Base-by-base conservation (phyloP, 345 rosid species). In the Ceriops tagal region DNA sequence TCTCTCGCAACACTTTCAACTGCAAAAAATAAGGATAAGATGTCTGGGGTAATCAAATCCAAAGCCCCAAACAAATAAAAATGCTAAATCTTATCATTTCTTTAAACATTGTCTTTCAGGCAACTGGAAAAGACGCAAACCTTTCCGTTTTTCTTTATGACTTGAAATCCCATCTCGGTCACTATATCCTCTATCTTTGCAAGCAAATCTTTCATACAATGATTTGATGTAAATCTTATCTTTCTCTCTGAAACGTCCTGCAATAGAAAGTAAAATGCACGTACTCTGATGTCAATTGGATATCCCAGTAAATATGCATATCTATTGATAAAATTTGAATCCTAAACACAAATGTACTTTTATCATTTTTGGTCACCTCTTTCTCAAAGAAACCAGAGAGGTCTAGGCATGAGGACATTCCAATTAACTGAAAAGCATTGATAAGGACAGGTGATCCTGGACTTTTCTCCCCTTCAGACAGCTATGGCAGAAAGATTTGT, bases 391-490 rank as follows among this genome's bases (percentile, higher is more conserved):
- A 89, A 70, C 99, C 96, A 3, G 97, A 93, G 64, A 93, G 88
- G 75, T 91, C 99, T 27, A 93, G 89, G 76, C 84, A 87, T 27
- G 97, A 93, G 51, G 97, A 91, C 99, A 93, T 93, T 75, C 99
- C 98, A 20, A 93, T 93, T 58, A 91, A 79, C 77, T 93, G 95
- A 79, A 93, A 93, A 70, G 97, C 99, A 65, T 91, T 89, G 73
- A 93, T 88, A 26, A 80, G 68, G 51, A 77, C 79, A 31, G 91
- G 90, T 3, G 87, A 88, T 72, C 78, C 81, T 4, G 87, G 86
- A 62, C 81, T 83, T 65, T 66, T 85, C 24, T 73, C 82, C 57
- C 73, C 86, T 70, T 81, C 88, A 21, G 71, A 74, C 73, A 86
- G 75, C 97, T 89, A 71, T 56, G 72, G 43, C 67, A 37, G 55